These are phyloP conservation scores for Macadamia tetraphylla DNA, from an alignment of 164 flowering plant species.

Conservation along the genomic window DNA sequence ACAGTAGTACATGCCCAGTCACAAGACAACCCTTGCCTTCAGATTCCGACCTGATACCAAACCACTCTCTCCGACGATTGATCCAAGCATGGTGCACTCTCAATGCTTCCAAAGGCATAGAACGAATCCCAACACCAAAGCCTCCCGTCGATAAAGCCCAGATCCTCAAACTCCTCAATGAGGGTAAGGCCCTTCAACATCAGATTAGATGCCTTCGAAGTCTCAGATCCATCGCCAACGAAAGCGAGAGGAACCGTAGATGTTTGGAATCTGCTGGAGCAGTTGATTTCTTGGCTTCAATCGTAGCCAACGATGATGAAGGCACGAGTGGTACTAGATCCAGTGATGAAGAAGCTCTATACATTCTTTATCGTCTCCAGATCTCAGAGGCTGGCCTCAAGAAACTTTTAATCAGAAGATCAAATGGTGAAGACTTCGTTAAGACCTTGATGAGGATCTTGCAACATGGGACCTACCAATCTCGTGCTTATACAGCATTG, in stretches of 20 bases:
- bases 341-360: slow-evolving; percentile 41
- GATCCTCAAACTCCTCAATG: slow-evolving; percentile 33
- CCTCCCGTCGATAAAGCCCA: slow-evolving; percentile 37
- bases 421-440: slow-evolving; percentile 30
- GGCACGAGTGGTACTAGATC: not conserved
- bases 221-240: slow-evolving; percentile 33
- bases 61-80: slow-evolving; percentile 44
- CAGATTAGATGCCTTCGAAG: slow-evolving; percentile 31
- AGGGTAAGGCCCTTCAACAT: slow-evolving; percentile 27
- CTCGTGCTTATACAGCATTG: slow-evolving; percentile 39
- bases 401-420: slow-evolving; percentile 24
- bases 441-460: slow-evolving; percentile 32
- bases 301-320: slow-evolving; percentile 24
- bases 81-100: slow-evolving; percentile 32
- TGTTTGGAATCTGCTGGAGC: slow-evolving; percentile 46
- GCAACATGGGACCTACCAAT: slow-evolving; percentile 31
- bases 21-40: slow-evolving; percentile 40
- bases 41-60: slow-evolving; percentile 51
- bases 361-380: slow-evolving; percentile 35
- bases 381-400: slow-evolving; percentile 11
- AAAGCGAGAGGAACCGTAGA: slow-evolving; percentile 35
- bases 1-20: slow-evolving; percentile 47
- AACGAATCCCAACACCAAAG: slow-evolving; percentile 68
- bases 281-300: slow-evolving; percentile 39
- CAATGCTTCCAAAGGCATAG: slow-evolving; percentile 41